Percentiles rank a stretch among this genome's conserved stretches.
These are phyloP conservation scores for Lizanozyma gosingica DNA, from an alignment of 1,139 yeast genomes.

Conservation along the genomic window DNA sequence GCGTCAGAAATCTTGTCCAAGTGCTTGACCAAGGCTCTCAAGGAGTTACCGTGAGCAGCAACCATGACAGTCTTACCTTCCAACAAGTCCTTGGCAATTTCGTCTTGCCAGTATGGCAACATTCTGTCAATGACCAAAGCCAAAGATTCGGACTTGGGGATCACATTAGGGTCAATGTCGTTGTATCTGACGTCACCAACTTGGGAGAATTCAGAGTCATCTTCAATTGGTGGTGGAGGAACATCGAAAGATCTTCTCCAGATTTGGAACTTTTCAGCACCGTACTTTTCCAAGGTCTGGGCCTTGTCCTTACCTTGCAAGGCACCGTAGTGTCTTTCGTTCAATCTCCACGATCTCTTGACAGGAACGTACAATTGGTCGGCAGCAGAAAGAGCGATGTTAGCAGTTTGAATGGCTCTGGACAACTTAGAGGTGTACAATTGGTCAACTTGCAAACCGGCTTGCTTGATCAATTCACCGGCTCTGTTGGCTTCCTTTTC, in stretches of 20 bases:
- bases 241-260: slow-evolving; percentile 96
- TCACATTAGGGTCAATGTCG: slow-evolving; percentile 71
- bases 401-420: slow-evolving; percentile 97
- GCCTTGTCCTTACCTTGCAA: slow-evolving; percentile 64
- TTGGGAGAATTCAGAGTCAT: slow-evolving; percentile 76
- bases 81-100: slow-evolving; percentile 76
- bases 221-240: slow-evolving; percentile 89
- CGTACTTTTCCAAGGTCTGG: slow-evolving; percentile 42
- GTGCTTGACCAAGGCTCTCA: slow-evolving; percentile 94
- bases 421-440: slow-evolving; percentile 87
- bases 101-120: slow-evolving; percentile 97
- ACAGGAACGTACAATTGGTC: slow-evolving; percentile 91
- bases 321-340: slow-evolving; percentile 73
- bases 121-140: slow-evolving; percentile 93
- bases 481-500: slow-evolving; percentile 88
- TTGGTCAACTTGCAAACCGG: slow-evolving; percentile 77
- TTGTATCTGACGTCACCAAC: slow-evolving; percentile 76
- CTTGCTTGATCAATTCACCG: slow-evolving; percentile 86
- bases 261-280: slow-evolving; percentile 52
- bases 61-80: slow-evolving; percentile 84
- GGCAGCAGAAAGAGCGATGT: slow-evolving; percentile 84
- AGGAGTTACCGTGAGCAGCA: slow-evolving; percentile 98
- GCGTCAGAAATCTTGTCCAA: slow-evolving; percentile 89
- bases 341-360: slow-evolving; percentile 92
- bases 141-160: slow-evolving; percentile 94